Conservation (phyloP, 1,284 basidiomycete genomes). For the Ustilago shanxiensis region DNA sequence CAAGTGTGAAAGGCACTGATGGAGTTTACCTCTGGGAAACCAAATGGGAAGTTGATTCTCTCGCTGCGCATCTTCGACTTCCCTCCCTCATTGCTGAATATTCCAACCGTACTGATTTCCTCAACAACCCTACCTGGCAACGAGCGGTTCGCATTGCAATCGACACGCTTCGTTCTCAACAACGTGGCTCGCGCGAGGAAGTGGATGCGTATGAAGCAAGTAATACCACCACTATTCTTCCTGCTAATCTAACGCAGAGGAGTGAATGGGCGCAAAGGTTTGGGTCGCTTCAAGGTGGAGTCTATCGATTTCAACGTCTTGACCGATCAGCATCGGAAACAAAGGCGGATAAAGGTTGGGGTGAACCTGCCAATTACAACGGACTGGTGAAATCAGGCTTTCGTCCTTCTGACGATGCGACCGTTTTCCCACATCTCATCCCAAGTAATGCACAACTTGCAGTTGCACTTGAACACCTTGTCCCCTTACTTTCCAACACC, state of each 20-base stretch:
- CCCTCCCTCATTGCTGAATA: slow-evolving; percentile 41
- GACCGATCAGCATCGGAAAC: slow-evolving; percentile 53
- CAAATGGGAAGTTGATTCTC: slow-evolving; percentile 63
- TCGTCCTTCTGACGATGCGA: slow-evolving; percentile 59
- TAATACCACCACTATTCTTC: slow-evolving; percentile 26
- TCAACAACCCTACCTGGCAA: slow-evolving; percentile 46
- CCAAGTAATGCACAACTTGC: slow-evolving; percentile 56
- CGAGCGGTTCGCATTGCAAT: slow-evolving; percentile 47
- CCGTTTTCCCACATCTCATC: slow-evolving; percentile 55
- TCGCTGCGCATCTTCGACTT: slow-evolving; percentile 42
- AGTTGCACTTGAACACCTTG: slow-evolving; percentile 41
- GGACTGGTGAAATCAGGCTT: slow-evolving; percentile 61
- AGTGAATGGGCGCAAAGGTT: slow-evolving; percentile 44
- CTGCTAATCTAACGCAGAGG: slow-evolving; percentile 25
- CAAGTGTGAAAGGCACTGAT: slow-evolving; percentile 62
- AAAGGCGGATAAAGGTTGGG: slow-evolving; percentile 54
- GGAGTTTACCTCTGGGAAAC: slow-evolving; percentile 61
- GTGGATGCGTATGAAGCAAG: slow-evolving; percentile 26
- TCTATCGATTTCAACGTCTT: slow-evolving; percentile 56
- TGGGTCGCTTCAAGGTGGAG: slow-evolving; percentile 46
- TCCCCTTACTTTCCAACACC: slow-evolving; percentile 16
- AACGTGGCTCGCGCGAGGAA: slow-evolving; percentile 48
- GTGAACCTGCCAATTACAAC: slow-evolving; percentile 41
- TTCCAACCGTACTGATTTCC: slow-evolving; percentile 36
- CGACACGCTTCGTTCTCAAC: slow-evolving; percentile 47